Conservation (phyloP, 2,329 filamentous ascomycete genomes). For the Helminthosporium solani region DNA sequence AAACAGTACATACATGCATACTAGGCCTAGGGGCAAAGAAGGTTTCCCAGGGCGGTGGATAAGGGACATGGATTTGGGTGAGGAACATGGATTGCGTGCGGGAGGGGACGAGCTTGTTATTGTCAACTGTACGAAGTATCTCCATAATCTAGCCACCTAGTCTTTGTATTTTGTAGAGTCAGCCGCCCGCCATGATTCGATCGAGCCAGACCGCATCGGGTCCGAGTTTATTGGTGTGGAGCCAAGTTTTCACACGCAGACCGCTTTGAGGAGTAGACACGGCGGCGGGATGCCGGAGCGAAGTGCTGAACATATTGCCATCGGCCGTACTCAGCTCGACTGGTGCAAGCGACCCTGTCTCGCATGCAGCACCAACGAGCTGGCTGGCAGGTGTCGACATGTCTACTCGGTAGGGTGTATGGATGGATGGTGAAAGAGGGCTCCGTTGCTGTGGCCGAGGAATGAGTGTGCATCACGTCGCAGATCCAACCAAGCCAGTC, state of each 20-base stretch:
- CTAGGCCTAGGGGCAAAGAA: slow-evolving; percentile 10
- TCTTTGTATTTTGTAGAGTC: background rate
- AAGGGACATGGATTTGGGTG: slow-evolving; percentile 4
- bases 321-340: background rate
- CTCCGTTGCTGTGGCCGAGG: too few species aligned
- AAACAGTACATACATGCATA: slow-evolving; percentile 1
- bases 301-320: background rate
- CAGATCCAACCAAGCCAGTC: too few species aligned
- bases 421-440: too few species aligned
- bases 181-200: slow-evolving; percentile 9
- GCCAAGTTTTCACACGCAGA: slow-evolving; percentile 20
- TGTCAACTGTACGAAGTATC: too few species aligned
- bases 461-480: too few species aligned
- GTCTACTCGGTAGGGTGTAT: too few species aligned
- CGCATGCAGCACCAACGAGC: background rate
- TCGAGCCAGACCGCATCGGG: slow-evolving; percentile 12
- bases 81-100: slow-evolving; percentile 20
- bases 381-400: too few species aligned
- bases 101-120: slow-evolving; percentile 23
- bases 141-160: too few species aligned
- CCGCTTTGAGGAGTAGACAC: slow-evolving; percentile 4
- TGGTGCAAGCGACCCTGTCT: background rate
- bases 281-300: background rate
- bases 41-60: slow-evolving; percentile 24
- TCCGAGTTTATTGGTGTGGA: slow-evolving; percentile 13